Evolutionary conservation across 2,329 filamentous ascomycete species (phyloP).

Genomic region (Neonectria hederae): DNA sequence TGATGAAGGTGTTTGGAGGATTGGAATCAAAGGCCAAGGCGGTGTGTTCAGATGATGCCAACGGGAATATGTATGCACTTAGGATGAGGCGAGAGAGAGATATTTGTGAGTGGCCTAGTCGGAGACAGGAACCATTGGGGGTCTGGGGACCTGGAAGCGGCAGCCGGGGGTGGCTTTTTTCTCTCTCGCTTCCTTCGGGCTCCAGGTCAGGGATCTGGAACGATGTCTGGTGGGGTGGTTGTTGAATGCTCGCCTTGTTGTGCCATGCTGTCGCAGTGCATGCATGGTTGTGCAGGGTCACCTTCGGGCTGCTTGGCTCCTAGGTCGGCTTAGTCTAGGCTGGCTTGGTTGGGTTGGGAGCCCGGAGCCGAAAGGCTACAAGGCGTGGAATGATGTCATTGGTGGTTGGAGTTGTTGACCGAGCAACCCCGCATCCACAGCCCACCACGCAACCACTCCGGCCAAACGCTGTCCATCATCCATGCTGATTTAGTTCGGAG

Average conservation of each 20-base stretch:
- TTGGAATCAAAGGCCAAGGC: neutral
- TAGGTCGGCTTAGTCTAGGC: constrained; percentile 16
- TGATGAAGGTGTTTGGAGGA: constrained; percentile 21
- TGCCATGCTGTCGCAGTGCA: constrained; percentile 26
- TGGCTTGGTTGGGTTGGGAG: constrained; percentile 2
- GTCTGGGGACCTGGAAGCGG: neutral
- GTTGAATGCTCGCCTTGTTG: constrained; percentile 15
- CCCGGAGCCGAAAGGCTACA: constrained; percentile 14
- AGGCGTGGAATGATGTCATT: constrained; percentile 43
- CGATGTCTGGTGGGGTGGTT: constrained; percentile 32
- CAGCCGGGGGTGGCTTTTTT: constrained; percentile 14
- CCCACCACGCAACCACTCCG: constrained; percentile 19
- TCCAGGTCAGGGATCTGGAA: constrained; percentile 32
- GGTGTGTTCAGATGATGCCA: neutral
- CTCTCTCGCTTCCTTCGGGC: constrained; percentile 15
- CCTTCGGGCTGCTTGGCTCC: constrained; percentile 30
- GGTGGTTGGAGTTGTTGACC: constrained; percentile 37
- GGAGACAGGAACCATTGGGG: neutral
- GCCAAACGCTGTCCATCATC: neutral
- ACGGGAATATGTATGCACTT: constrained; percentile 1
- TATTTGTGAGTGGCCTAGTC: constrained; percentile 9
- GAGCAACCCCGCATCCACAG: constrained; percentile 39
- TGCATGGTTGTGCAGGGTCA: constrained; percentile 32
- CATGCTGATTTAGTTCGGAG: constrained; percentile 9
- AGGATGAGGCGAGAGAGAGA: constrained; percentile 12